Conservation (phyloP, 2,329 filamentous ascomycete genomes). For the Botrytis tulipae region DNA sequence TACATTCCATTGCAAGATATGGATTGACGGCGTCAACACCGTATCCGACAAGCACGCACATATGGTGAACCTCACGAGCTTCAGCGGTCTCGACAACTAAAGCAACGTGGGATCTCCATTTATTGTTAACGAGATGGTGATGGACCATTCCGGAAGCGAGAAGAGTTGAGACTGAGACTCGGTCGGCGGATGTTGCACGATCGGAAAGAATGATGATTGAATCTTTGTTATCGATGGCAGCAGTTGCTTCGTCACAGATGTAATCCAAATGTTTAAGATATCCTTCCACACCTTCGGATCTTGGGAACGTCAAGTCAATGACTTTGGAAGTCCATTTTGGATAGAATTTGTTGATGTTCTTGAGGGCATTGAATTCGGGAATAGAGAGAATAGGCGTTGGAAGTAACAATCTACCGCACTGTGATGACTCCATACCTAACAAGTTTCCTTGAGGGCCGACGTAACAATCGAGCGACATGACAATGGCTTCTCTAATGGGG, state of each 20-base stretch:
- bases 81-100: constrained; percentile 90
- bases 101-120: constrained; percentile 87
- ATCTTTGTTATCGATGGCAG: constrained; percentile 78
- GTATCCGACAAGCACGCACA: constrained; percentile 96
- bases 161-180: constrained; percentile 81
- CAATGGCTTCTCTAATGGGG: constrained; percentile 93
- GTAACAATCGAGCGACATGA: constrained; percentile 97
- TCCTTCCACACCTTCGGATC: constrained; percentile 75
- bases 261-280: constrained; percentile 84
- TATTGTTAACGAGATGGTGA: constrained; percentile 92
- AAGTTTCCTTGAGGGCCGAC: constrained; percentile 94
- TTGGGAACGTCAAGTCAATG: constrained; percentile 92
- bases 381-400: constrained; percentile 88
- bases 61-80: constrained; percentile 95
- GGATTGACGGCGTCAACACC: constrained; percentile 93
- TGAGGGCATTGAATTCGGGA: constrained; percentile 84
- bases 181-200: constrained; percentile 76
- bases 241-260: constrained; percentile 81
- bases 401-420: constrained; percentile 81
- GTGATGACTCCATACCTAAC: constrained; percentile 86
- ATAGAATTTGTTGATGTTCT: constrained; percentile 70
- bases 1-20: constrained; percentile 93
- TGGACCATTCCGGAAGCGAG: constrained; percentile 92
- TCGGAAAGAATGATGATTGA: constrained; percentile 89
- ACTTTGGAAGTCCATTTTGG: constrained; percentile 82